Base-by-base conservation (phyloP, 2,329 filamentous ascomycete genomes). In the Cercospora sp. region DNA sequence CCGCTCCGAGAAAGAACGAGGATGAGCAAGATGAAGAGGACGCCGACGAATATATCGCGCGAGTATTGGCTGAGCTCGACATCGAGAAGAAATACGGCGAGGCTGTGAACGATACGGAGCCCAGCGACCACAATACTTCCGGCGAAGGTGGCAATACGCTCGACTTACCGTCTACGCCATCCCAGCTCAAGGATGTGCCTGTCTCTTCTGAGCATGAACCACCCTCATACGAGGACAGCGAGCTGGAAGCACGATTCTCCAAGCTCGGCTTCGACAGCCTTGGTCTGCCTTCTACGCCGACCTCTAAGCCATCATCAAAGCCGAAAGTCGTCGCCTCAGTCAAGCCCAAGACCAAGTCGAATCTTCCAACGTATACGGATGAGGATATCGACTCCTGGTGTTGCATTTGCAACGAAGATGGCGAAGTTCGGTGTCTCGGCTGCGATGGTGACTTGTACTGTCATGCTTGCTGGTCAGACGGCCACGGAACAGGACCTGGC, bases 381-480 rank as follows among this genome's bases (percentile, higher is more conserved):
- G 89, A 90, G 36, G 91, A 94, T 73, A 84, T 90, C 69, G 88
- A 90, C 51, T 87, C 85, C 1, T 96, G 92, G 91, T 96, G 93
- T 77, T 86, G 89, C 33, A 93, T 95, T 9, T 96, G 93, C 76
- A 87, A 90, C 58, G 91, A 93, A 67, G 91, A 95, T 75, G 92
- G 90, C 0, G 88, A 87, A 3, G 80, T 95, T 30, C 84, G 85
- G 66, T 96, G 93, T 76, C 76, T 89, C 0, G 91, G 90, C 3
- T 96, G 93, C 74, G 88, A 84, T 63, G 82, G 81, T 1, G 86
- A 94, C 71, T 82, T 92, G 48, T 96, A 94, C 77, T 96, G 93
- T 77, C 83, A 84, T 23, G 82, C 86, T 16, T 96, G 93, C 81
- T 96, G 92, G 92, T 86, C 84, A 67, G 92, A 94, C 75, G 92